phyloP scores from a whole-genome alignment of 352 stramenopile genomes.

The Peronospora destructor region DNA sequence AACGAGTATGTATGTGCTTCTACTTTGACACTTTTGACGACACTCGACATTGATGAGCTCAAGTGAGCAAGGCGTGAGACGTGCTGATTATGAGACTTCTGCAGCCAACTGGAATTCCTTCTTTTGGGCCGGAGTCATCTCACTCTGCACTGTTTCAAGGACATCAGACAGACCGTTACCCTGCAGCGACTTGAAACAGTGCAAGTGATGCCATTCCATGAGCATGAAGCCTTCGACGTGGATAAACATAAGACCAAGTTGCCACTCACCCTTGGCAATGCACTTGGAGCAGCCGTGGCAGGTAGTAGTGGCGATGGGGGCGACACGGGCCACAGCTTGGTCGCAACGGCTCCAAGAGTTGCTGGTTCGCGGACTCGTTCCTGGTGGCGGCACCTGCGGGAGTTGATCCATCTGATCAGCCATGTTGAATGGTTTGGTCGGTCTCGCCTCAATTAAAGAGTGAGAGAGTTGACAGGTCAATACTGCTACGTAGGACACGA shows the following conservation, averaged over 20 bases:
- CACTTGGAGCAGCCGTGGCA: constrained; percentile 63
- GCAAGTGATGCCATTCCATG: constrained; percentile 80
- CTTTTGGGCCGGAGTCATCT: constrained; percentile 54
- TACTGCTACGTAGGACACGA: too few species aligned
- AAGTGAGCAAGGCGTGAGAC: not conserved
- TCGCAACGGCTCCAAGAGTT: constrained; percentile 75
- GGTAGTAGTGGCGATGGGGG: constrained; percentile 65
- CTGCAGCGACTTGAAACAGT: constrained; percentile 49
- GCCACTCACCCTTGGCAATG: constrained; percentile 60
- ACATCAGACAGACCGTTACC: constrained; percentile 43
- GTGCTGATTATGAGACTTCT: constrained; percentile 3
- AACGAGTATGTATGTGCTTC: constrained; percentile 15
- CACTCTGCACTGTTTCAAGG: constrained; percentile 50
- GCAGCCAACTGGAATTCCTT: constrained; percentile 39
- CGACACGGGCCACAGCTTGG: constrained; percentile 67
- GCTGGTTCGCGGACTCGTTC: constrained; percentile 36
- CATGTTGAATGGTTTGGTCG: too few species aligned
- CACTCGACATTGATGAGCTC: constrained; percentile 19
- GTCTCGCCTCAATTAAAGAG: too few species aligned
- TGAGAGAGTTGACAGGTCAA: too few species aligned
- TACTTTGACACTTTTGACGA: constrained; percentile 11
- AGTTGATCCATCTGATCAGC: constrained; percentile 32
- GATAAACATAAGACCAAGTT: constrained; percentile 80
- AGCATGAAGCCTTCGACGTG: constrained; percentile 84
- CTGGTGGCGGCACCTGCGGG: constrained; percentile 22